A percentile compares a stretch with the other conserved stretches of the same genome.
Conservation (phyloP, 78 protist genomes). For the Dictyostelium discoideum region DNA sequence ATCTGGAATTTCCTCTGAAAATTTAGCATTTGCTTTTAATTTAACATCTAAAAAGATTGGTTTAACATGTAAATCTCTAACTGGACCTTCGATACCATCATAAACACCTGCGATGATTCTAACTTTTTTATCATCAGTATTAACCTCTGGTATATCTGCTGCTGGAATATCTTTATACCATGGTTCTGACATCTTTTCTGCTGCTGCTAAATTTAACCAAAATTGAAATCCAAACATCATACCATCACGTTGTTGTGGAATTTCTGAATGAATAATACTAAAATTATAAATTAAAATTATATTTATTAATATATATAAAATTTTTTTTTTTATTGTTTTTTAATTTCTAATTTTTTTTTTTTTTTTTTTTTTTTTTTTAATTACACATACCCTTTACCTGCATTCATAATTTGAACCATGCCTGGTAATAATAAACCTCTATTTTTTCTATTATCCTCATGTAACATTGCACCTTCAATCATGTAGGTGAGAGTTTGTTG, state of each 20-base stretch:
- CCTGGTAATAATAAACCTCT: conserved; percentile 71
- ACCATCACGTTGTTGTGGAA: conserved; percentile 70
- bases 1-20: conserved; percentile 22
- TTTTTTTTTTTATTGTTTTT: too few species aligned
- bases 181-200: conserved; percentile 87
- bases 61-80: conserved; percentile 14
- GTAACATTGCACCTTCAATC: conserved; percentile 75
- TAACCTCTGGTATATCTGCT: conserved; percentile 22
- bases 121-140: background rate
- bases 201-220: conserved; percentile 87
- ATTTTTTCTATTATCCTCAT: conserved; percentile 80
- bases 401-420: conserved; percentile 90
- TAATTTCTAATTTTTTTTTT: too few species aligned
- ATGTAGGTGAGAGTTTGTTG: conserved; percentile 90
- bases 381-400: conserved; percentile 75
- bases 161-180: conserved; percentile 77
- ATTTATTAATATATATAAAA: too few species aligned
- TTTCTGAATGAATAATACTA: conserved; percentile 84
- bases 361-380: too few species aligned
- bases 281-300: background rate
- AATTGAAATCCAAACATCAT: conserved; percentile 80
- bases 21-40: conserved; percentile 8
- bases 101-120: conserved; percentile 70
- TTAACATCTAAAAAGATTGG: conserved; percentile 65
- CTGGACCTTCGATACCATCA: conserved; percentile 6